Percentiles rank a stretch among this genome's conserved stretches.
These are phyloP conservation scores for Boletus rubroflammeus DNA, from an alignment of 768 basidiomycete species.

Conservation along the genomic window DNA sequence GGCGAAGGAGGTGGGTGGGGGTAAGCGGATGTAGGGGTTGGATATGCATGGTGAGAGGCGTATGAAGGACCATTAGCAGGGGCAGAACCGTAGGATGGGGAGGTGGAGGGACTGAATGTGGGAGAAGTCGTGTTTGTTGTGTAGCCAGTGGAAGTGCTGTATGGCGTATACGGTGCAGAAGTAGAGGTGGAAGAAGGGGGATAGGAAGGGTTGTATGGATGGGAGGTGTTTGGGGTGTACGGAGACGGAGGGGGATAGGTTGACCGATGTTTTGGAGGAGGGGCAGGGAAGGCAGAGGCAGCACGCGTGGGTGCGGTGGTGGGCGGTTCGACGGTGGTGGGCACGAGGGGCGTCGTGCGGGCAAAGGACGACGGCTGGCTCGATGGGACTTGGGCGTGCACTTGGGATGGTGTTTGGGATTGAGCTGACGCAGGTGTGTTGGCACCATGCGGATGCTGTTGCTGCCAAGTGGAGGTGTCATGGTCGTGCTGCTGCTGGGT, in stretches of 20 bases:
- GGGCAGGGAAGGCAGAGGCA: conserved; percentile 9
- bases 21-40: conserved; percentile 28
- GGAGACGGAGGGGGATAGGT: conserved; percentile 19
- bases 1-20: conserved; percentile 29
- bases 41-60: conserved; percentile 17
- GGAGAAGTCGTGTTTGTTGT: conserved; percentile 21
- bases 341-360: conserved; percentile 28
- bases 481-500: conserved; percentile 21
- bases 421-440: conserved; percentile 10
- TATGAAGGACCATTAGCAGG: conserved; percentile 15
- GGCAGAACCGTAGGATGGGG: conserved; percentile 16
- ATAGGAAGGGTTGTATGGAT: conserved; percentile 13
- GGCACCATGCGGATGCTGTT: conserved; percentile 20
- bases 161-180: conserved; percentile 18
- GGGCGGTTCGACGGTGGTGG: conserved; percentile 27
- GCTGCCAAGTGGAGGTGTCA: conserved; percentile 21
- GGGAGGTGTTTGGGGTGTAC: conserved; percentile 19
- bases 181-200: conserved; percentile 17
- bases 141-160: conserved; percentile 20
- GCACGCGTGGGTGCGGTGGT: conserved; percentile 5
- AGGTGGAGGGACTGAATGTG: conserved; percentile 21
- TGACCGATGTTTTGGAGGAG: conserved; percentile 20
- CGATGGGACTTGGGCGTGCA: conserved; percentile 9
- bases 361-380: conserved; percentile 21
- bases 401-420: conserved; percentile 19